Conservation (phyloP, 163 green algal species). For the Chlorella variabilis region DNA sequence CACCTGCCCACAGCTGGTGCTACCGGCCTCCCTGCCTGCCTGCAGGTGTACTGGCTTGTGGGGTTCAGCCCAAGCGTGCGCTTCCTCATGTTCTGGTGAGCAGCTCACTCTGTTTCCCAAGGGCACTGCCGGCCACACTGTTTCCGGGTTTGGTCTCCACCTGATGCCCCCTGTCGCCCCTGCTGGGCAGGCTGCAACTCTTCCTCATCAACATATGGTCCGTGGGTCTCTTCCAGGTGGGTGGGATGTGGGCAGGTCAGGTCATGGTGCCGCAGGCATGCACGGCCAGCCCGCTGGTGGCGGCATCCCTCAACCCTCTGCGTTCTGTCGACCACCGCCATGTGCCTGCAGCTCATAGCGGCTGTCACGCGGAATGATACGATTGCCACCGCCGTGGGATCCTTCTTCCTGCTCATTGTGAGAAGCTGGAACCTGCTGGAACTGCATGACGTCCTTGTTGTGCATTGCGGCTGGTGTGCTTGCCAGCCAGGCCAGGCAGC, state of each 20-base stretch:
- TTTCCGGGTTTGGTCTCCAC: neutral
- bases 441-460: too few relatives aligned
- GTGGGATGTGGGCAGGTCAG: neutral
- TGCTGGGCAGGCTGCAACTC: slow-evolving; percentile 58
- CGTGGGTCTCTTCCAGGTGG: slow-evolving; percentile 51
- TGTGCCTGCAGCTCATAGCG: slow-evolving; percentile 55
- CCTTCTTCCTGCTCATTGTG: slow-evolving; percentile 41
- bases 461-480: too few relatives aligned
- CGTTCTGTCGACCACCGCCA: too few relatives aligned
- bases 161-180: slow-evolving; percentile 34
- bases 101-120: neutral
- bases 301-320: too few relatives aligned
- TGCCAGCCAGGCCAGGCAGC: too few relatives aligned
- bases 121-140: neutral
- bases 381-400: slow-evolving; percentile 51
- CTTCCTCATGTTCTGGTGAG: slow-evolving; percentile 69
- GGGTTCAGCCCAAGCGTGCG: slow-evolving; percentile 34
- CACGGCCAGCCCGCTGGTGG: too few relatives aligned
- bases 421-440: too few relatives aligned
- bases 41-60: slow-evolving; percentile 64
- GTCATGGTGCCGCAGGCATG: neutral
- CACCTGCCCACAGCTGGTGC: neutral
- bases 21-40: neutral
- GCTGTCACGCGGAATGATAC: slow-evolving; percentile 44
- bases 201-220: slow-evolving; percentile 55